These are phyloP conservation scores for Aspergillus aculeatus DNA, from an alignment of 2,329 filamentous ascomycete species.

Conservation along the genomic window DNA sequence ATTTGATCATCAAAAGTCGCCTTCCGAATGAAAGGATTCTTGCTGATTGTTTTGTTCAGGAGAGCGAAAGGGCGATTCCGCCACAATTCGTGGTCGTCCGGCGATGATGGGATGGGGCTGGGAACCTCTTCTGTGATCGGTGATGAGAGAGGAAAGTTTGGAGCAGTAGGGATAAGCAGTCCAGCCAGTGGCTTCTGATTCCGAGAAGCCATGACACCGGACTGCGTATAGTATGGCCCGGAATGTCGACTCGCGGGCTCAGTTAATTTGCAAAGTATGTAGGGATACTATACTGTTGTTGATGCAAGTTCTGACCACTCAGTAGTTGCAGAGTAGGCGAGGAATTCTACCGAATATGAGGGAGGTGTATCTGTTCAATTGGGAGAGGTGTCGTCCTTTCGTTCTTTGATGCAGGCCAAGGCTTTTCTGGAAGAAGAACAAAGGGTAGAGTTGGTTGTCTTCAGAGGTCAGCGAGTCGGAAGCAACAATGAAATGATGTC, in stretches of 20 bases:
- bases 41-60: constrained; percentile 25
- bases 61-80: constrained; percentile 33
- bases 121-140: constrained; percentile 44
- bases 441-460: background rate
- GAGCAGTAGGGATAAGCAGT: constrained; percentile 32
- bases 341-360: background rate
- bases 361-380: background rate
- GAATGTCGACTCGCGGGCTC: background rate
- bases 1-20: background rate
- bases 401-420: background rate
- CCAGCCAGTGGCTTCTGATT: constrained; percentile 25
- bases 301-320: background rate
- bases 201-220: constrained; percentile 23
- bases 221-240: background rate
- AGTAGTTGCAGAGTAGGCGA: background rate
- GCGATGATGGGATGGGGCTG: constrained; percentile 37
- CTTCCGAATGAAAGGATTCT: constrained; percentile 16
- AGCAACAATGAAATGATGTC: background rate
- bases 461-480: background rate
- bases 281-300: background rate
- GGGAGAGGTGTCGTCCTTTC: background rate
- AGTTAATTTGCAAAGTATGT: background rate
- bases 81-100: constrained; percentile 30
- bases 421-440: background rate
- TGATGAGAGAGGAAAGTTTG: constrained; percentile 44